phyloP scores from a whole-genome alignment of 371 early-diverging fungal genomes.

The Mortierella sp. region DNA sequence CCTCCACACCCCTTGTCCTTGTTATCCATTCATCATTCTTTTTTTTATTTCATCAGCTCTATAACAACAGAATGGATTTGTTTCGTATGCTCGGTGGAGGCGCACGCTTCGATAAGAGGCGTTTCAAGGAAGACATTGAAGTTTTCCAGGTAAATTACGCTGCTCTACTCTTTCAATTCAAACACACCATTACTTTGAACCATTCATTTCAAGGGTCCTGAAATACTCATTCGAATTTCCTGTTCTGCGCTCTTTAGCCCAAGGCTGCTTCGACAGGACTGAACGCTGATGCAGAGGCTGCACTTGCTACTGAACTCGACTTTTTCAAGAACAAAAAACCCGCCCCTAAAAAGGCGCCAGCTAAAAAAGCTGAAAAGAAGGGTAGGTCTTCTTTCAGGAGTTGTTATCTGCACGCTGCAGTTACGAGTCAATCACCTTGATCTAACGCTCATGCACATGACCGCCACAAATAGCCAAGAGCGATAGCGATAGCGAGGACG shows the following conservation, averaged over 20 bases:
- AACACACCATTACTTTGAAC: no score
- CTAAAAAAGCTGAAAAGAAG: slow-evolving; percentile 34
- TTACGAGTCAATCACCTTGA: not conserved
- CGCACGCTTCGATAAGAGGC: slow-evolving; percentile 84
- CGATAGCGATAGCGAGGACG: slow-evolving; percentile 29
- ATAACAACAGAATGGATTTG: slow-evolving; percentile 72
- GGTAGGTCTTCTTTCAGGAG: not conserved
- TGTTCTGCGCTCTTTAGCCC: slow-evolving; percentile 19
- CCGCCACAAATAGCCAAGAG: slow-evolving; percentile 13
- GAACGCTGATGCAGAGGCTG: slow-evolving; percentile 54
- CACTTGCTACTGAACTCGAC: slow-evolving; percentile 61
- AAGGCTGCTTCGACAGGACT: slow-evolving; percentile 41
- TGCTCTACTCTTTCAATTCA: not conserved
- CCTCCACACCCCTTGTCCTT: no score
- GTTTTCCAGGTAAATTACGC: slow-evolving; percentile 70
- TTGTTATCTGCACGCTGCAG: no score
- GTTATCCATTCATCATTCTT: not conserved
- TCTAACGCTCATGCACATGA: not conserved
- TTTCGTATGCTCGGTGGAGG: slow-evolving; percentile 88
- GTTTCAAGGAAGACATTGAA: slow-evolving; percentile 80
- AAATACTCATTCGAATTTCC: not conserved
- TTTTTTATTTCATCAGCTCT: not conserved
- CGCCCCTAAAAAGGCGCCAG: slow-evolving; percentile 20
- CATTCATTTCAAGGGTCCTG: not conserved
- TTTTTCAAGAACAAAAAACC: slow-evolving; percentile 64